Base-by-base conservation (phyloP, 2,329 filamentous ascomycete species). In the Stagonosporopsis vannaccii region DNA sequence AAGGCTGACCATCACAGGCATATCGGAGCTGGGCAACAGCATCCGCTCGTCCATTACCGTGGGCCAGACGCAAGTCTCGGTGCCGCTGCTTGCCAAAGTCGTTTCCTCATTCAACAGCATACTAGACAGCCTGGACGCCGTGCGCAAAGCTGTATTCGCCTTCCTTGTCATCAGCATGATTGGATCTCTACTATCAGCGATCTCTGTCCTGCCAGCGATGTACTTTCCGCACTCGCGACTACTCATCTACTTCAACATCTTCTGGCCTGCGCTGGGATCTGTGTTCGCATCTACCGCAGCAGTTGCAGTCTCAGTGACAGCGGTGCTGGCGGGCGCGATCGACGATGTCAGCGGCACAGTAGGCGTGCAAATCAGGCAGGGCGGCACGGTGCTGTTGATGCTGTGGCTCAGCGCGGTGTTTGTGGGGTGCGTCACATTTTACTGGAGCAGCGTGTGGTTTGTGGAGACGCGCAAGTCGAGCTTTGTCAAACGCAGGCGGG, bases 361-460 rank as follows among this genome's bases (percentile, higher is more conserved):
- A 5, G 58, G 58, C 6, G 22, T 64, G 9, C 33, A 45, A 9
- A 40, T 68, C 9, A 4, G 13, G 8, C 48, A 49, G 20, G 67
- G 67, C 6, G 23, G 23, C n/a, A 52, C 23, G 17, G 54, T 43
- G 19, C 26, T 71, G 45, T 13, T 66, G 39, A 59, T 69, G 19
- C 43, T 57, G 20, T 70, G 68, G 67, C 26, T 71, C n/a, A 45
- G 46, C 17, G 67, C 57, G 49, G 19, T 51, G 23, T 56, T 62
- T 17, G 35, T 45, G 11, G 36, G 37, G 23, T 8, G 69, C 2
- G 43, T 44, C 15, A 28, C 36, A 2, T 17, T 52, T n/a, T 71
- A 70, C 51, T 70, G 69, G 67, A 26, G 32, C 13, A 19, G 50
- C 6, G 57, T 69, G 11, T 71, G 67, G 69, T 70, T 70, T 53